Percentiles rank a stretch among this genome's conserved stretches.
Evolutionary conservation across 1,139 yeast species (phyloP).

Genomic region (Oligophagozyma castellii): DNA sequence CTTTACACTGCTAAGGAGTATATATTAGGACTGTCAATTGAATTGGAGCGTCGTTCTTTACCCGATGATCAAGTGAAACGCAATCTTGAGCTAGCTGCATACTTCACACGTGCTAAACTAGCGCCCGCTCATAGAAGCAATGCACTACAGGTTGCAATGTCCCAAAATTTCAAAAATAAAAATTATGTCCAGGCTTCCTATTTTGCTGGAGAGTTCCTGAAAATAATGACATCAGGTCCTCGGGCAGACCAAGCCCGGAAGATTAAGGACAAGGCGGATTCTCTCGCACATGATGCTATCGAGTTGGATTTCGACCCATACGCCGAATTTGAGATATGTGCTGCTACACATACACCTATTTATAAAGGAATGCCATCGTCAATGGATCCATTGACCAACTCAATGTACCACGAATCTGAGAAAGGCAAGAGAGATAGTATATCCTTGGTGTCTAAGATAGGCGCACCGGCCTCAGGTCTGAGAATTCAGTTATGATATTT

Average conservation of each 20-base stretch:
- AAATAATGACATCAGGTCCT: conserved; percentile 53
- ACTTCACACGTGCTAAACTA: conserved; percentile 75
- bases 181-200: conserved; percentile 81
- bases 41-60: conserved; percentile 71
- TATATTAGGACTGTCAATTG: conserved; percentile 82
- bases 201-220: conserved; percentile 75
- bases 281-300: conserved; percentile 70
- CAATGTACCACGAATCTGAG: conserved; percentile 63
- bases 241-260: conserved; percentile 84
- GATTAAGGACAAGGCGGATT: conserved; percentile 67
- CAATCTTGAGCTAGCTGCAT: conserved; percentile 87
- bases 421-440: conserved; percentile 71
- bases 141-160: conserved; percentile 92
- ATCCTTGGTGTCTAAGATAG: conserved; percentile 66
- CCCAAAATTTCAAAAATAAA: conserved; percentile 76
- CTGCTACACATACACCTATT: conserved; percentile 77
- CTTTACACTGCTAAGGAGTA: conserved; percentile 75
- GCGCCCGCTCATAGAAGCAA: conserved; percentile 74
- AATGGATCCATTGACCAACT: conserved; percentile 81
- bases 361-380: conserved; percentile 61
- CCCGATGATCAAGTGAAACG: conserved; percentile 63
- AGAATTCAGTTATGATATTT: conserved; percentile 28
- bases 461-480: conserved; percentile 93
- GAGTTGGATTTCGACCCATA: conserved; percentile 87
- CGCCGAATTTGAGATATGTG: conserved; percentile 84